Evolutionary conservation across 2,329 filamentous ascomycete species (phyloP).

Genomic region (Fusarium pseudocircinatum): DNA sequence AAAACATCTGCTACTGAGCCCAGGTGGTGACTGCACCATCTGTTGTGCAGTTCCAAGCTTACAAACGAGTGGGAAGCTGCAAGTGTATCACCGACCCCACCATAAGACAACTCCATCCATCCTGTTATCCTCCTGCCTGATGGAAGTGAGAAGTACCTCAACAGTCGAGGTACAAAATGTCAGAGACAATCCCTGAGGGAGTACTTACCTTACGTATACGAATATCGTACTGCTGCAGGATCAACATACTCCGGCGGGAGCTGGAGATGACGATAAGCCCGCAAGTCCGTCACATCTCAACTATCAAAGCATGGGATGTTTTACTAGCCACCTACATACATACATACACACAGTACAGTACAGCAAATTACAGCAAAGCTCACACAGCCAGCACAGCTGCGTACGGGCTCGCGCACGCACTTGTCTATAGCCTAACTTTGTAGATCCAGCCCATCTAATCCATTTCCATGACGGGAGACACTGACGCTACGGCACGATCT

Average conservation of each 20-base stretch:
- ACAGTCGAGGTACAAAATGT: background rate
- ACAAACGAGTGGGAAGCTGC: background rate
- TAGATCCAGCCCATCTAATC: constrained; percentile 6
- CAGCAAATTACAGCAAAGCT: too few species aligned
- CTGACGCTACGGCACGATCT: constrained; percentile 24
- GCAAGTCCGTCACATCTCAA: background rate
- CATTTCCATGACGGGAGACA: constrained; percentile 17
- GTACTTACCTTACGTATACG: background rate
- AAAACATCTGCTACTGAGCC: background rate
- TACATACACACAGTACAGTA: background rate
- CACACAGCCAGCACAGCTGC: background rate
- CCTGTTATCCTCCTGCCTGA: background rate
- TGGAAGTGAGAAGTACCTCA: background rate
- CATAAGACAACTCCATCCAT: background rate
- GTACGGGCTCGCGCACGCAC: background rate
- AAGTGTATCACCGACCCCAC: background rate
- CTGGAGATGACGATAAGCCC: background rate
- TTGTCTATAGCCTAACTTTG: background rate
- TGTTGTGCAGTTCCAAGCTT: background rate
- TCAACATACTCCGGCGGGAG: background rate
- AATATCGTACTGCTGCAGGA: background rate
- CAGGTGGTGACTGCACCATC: background rate
- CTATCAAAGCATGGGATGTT: background rate
- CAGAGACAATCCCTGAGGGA: background rate
- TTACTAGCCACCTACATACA: background rate